Evolutionary conservation across 306 rosid species (phyloP).

Genomic region (Quercus gilva): DNA sequence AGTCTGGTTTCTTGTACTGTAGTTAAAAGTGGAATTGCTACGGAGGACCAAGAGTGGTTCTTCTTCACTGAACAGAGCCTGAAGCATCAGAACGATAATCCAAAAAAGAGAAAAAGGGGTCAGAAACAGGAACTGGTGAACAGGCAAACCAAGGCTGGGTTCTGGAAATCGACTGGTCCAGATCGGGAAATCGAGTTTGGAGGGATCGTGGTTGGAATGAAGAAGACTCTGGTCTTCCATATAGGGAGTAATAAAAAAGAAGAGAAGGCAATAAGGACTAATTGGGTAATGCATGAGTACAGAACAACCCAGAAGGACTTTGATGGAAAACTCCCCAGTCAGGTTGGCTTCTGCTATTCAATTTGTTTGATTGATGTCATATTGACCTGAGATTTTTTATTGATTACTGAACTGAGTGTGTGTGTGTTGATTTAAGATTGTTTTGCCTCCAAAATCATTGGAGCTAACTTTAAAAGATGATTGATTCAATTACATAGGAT

Average conservation of each 20-base stretch:
- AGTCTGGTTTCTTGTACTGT: constrained; percentile 7
- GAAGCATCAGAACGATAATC: constrained; percentile 81
- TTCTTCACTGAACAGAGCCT: constrained; percentile 86
- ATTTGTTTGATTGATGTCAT: neutral
- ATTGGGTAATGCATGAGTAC: constrained; percentile 95
- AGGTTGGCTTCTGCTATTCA: constrained; percentile 40
- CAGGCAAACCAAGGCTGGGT: constrained; percentile 74
- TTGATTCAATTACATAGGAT: too few relatives aligned
- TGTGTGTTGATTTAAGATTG: too few relatives aligned
- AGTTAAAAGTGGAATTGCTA: constrained; percentile 66
- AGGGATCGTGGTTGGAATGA: constrained; percentile 66
- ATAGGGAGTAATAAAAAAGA: constrained; percentile 87
- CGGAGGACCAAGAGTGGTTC: constrained; percentile 92
- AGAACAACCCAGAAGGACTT: constrained; percentile 71
- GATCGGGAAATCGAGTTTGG: constrained; percentile 79
- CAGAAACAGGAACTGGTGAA: constrained; percentile 18
- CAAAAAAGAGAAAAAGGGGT: constrained; percentile 21
- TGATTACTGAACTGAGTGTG: too few relatives aligned
- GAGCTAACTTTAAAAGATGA: too few relatives aligned
- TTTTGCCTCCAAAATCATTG: too few relatives aligned
- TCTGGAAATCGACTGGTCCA: constrained; percentile 95
- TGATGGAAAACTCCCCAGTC: constrained; percentile 90
- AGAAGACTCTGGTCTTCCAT: constrained; percentile 85
- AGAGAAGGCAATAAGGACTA: constrained; percentile 76
- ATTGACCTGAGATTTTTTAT: too few relatives aligned